Conservation (phyloP, 2,329 filamentous ascomycete species). For the Botrytis cinerea region DNA sequence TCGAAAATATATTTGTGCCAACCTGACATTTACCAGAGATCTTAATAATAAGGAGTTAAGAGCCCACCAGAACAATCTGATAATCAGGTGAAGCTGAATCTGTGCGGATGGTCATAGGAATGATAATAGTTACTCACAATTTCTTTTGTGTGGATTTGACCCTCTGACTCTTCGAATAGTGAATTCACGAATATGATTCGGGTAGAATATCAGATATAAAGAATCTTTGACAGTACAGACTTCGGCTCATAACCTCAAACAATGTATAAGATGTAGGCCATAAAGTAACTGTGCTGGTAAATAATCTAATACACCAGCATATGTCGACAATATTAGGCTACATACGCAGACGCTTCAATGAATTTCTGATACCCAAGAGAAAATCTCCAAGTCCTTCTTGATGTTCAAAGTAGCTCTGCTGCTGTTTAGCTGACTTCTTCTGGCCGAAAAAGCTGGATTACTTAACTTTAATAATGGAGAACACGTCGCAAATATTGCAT, state of each 20-base stretch:
- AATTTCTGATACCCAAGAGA: not conserved
- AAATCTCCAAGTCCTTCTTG: not conserved
- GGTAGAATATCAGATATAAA: not conserved
- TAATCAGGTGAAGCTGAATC: not conserved
- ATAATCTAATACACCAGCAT: not conserved
- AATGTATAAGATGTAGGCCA: not conserved
- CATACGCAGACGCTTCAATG: not conserved
- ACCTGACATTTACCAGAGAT: not conserved
- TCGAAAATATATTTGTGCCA: not conserved
- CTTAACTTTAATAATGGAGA: not conserved
- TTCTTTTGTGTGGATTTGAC: not conserved
- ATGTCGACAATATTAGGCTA: not conserved
- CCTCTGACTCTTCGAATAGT: not conserved
- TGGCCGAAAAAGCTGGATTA: not conserved
- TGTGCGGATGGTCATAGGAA: not conserved
- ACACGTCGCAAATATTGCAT: too few relatives aligned
- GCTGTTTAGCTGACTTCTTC: not conserved
- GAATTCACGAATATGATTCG: not conserved
- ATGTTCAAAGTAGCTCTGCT: not conserved
- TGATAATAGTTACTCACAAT: not conserved
- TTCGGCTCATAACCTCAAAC: not conserved
- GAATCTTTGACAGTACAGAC: not conserved
- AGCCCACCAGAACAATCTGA: not conserved
- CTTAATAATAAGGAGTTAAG: too few relatives aligned
- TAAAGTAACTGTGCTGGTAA: not conserved